Base-by-base conservation (phyloP, 1,284 basidiomycete species). In the Xerocomus amazonicus region DNA sequence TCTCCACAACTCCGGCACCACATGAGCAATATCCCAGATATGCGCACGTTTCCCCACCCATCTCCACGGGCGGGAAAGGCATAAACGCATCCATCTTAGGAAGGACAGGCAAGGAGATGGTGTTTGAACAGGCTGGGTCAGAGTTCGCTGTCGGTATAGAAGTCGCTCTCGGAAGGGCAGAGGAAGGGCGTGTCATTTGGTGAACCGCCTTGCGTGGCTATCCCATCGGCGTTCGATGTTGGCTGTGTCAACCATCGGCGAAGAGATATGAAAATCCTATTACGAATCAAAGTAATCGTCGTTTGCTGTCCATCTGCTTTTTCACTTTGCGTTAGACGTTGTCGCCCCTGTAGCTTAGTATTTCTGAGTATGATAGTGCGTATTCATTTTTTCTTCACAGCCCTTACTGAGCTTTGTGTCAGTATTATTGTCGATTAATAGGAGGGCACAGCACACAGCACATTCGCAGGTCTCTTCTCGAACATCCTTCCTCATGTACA, bases 131-230 rank as follows among this genome's bases (percentile, higher is more conserved):
- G 34, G 57, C 36, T 7, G 66, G 65, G 3, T 59, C 64, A 28
- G 65, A 62, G 39, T 68, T 60, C 23, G 54, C 59, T 0, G 52
- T 67, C 16, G 67, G 66, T 9, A 51, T 69, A 29, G 67, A 65
- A 39, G 61, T 65, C 9, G 64, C 66, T 23, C 55, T 65, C 17
- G 67, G 67, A 48, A 60, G 67, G 39, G 66, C 67, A 13, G 63
- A 69, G 32, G 63, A 65, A 36, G 67, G 63, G 5, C 61, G 59
- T 2, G 57, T 65, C 1, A 50, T 67, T 23, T 65, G 67, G 63
- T 68, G 48, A 66, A 23, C 42, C 40, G 23, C 9, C 19, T n/a
- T n/a, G 4, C 26, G 36, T 43, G 35, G 19, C 39, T 14, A 8
- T 34, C 32, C 45, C 16, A 28, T 14, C 4, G 43, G 31, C 19